Conservation (phyloP, 2,329 filamentous ascomycete species). For the Fusarium zealandicum region DNA sequence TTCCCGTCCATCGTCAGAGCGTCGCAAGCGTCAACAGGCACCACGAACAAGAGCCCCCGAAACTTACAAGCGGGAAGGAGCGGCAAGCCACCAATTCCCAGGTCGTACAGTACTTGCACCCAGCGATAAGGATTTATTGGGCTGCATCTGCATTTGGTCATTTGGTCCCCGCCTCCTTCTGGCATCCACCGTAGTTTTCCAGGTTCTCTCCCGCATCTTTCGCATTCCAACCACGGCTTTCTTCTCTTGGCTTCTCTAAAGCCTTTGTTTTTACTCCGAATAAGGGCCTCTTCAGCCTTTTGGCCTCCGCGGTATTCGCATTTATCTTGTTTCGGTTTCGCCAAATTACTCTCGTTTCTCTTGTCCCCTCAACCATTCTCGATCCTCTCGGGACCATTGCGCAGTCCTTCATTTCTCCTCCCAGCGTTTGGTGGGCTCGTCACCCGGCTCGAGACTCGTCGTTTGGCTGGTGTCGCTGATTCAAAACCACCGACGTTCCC, state of each 20-base stretch:
- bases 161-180: slow-evolving; percentile 18
- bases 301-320: slow-evolving; percentile 5
- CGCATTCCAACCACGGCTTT: slow-evolving; percentile 15
- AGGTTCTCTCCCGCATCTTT: slow-evolving; percentile 6
- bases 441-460: slow-evolving; percentile 20
- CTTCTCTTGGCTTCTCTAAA: slow-evolving; percentile 11
- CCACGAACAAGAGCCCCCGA: not conserved
- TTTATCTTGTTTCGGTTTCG: slow-evolving; percentile 6
- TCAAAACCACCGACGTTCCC: slow-evolving; percentile 18
- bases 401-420: slow-evolving; percentile 22
- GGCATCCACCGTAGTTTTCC: slow-evolving; percentile 14
- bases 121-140: slow-evolving; percentile 27
- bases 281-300: slow-evolving; percentile 16
- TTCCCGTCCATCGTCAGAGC: slow-evolving; percentile 13
- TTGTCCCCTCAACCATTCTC: not conserved
- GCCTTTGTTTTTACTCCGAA: not conserved
- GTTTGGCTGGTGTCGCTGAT: slow-evolving; percentile 24
- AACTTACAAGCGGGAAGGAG: slow-evolving; percentile 16
- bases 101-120: slow-evolving; percentile 9
- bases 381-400: slow-evolving; percentile 9
- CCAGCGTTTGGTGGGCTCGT: slow-evolving; percentile 20
- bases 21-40: slow-evolving; percentile 11
- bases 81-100: slow-evolving; percentile 10
- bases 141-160: not conserved
- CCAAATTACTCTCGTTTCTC: not conserved